Evolutionary conservation across 768 basidiomycete species (phyloP).

Genomic region (Calocybe gangraenosa): DNA sequence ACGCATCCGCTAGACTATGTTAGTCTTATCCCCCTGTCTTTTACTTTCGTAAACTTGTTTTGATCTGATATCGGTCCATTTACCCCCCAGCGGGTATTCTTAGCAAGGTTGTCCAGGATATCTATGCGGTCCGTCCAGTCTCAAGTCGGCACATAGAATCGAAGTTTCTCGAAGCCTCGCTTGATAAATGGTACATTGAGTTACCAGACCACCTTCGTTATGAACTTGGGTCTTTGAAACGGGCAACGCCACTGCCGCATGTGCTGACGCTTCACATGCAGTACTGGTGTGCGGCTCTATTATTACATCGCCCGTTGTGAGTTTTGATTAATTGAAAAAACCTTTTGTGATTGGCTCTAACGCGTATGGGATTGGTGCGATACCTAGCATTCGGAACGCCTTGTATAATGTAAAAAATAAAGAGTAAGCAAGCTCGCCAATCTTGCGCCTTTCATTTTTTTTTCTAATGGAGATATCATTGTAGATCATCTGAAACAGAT

Average conservation of each 20-base stretch:
- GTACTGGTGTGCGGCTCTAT: slow-evolving; percentile 75
- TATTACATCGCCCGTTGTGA: slow-evolving; percentile 79
- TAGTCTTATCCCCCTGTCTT: slow-evolving; percentile 21
- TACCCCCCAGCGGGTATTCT: slow-evolving; percentile 55
- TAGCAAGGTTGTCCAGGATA: slow-evolving; percentile 61
- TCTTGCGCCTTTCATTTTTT: background rate
- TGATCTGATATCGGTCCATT: background rate
- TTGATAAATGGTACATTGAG: slow-evolving; percentile 75
- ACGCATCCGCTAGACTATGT: slow-evolving; percentile 71
- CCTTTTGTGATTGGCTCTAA: slow-evolving; percentile 2
- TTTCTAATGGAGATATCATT: background rate
- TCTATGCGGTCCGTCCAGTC: slow-evolving; percentile 62
- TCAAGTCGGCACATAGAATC: slow-evolving; percentile 57
- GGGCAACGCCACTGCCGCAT: slow-evolving; percentile 51
- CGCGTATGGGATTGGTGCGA: slow-evolving; percentile 10
- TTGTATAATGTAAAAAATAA: slow-evolving; percentile 31
- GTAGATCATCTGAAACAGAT: slow-evolving; percentile 24
- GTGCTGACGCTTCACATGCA: slow-evolving; percentile 78
- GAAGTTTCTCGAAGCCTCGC: slow-evolving; percentile 48
- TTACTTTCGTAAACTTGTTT: slow-evolving; percentile 3
- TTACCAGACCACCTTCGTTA: slow-evolving; percentile 66
- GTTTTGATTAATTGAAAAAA: no score
- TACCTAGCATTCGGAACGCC: slow-evolving; percentile 35
- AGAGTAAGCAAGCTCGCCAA: slow-evolving; percentile 20
- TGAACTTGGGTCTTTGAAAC: slow-evolving; percentile 45